Conservation (phyloP, 2,329 filamentous ascomycete genomes). For the Pezicula carpinea region DNA sequence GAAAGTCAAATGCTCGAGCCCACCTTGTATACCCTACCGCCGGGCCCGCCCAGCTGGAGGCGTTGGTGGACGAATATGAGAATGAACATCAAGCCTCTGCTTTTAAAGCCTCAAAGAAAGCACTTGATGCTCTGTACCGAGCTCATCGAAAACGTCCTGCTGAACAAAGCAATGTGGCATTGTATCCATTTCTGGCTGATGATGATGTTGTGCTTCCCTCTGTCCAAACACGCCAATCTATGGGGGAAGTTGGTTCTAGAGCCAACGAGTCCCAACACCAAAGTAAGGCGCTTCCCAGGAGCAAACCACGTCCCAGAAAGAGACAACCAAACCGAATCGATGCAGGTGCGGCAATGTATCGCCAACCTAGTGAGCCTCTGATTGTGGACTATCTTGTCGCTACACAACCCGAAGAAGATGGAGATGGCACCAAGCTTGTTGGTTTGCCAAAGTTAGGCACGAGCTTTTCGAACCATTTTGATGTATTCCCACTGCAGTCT, state of each 20-base stretch:
- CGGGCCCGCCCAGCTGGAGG: constrained; percentile 54
- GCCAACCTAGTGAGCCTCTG: constrained; percentile 27
- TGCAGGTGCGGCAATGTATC: constrained; percentile 26
- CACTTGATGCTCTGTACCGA: constrained; percentile 51
- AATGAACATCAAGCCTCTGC: constrained; percentile 27
- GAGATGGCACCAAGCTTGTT: constrained; percentile 35
- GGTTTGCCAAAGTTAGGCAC: constrained; percentile 58
- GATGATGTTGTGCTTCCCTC: constrained; percentile 13
- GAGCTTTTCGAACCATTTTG: constrained; percentile 58
- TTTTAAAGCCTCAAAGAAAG: constrained; percentile 48
- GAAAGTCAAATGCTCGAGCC: not conserved
- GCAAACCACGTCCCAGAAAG: constrained; percentile 16
- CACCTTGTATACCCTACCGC: constrained; percentile 14
- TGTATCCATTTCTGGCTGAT: constrained; percentile 33
- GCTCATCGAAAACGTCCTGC: constrained; percentile 30
- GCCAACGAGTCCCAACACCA: not conserved
- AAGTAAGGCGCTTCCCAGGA: not conserved
- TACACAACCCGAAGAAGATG: constrained; percentile 13
- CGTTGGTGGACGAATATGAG: constrained; percentile 32
- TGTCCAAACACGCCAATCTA: not conserved
- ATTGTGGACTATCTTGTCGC: constrained; percentile 20
- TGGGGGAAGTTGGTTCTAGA: not conserved
- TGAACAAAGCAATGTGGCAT: constrained; percentile 25
- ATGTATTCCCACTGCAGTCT: constrained; percentile 51
- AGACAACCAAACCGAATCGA: constrained; percentile 24